Conservation (phyloP, 148 eudicot genomes). For the Bassia scoparia region DNA sequence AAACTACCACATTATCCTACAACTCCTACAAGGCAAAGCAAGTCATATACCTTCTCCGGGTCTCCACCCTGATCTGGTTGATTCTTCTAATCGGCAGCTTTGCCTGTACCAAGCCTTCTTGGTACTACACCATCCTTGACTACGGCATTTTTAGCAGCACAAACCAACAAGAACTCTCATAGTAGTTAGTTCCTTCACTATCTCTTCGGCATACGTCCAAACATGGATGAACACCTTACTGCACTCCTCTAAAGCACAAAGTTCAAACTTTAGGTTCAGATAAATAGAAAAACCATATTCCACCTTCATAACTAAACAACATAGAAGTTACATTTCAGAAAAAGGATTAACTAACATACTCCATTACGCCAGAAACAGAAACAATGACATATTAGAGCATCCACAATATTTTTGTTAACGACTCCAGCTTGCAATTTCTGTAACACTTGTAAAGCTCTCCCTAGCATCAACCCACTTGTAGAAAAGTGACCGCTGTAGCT, state of each 20-base stretch:
- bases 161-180: conserved; percentile 63
- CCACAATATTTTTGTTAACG: no score
- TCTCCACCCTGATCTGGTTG: conserved; percentile 85
- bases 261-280: neutral
- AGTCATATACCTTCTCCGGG: conserved; percentile 55
- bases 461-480: no score
- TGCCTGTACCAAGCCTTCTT: conserved; percentile 69
- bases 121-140: conserved; percentile 53
- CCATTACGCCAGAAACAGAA: neutral
- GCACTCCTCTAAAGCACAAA: conserved; percentile 15
- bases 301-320: neutral
- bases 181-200: conserved; percentile 58
- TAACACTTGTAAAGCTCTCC: no score
- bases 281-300: neutral
- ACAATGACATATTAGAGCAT: neutral
- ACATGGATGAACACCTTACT: conserved; percentile 41
- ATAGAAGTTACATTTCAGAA: neutral
- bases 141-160: conserved; percentile 49
- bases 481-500: no score
- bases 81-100: conserved; percentile 60
- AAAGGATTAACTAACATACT: no score
- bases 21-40: neutral
- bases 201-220: conserved; percentile 54
- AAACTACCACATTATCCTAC: neutral
- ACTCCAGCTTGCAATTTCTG: no score